phyloP scores from a whole-genome alignment of 1,139 yeast genomes.

The Pneumocystis murina region DNA sequence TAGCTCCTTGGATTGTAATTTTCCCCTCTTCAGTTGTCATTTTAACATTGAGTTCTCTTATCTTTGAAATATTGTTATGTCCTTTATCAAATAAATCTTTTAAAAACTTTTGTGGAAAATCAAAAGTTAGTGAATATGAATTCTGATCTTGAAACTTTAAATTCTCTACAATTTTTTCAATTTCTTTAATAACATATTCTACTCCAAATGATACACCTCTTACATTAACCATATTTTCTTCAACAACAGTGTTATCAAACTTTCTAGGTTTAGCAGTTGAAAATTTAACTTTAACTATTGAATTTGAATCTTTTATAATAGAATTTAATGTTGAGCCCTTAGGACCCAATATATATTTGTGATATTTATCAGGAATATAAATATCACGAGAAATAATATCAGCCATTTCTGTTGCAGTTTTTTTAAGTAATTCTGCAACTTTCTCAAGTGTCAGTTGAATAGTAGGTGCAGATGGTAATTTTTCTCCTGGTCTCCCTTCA shows the following conservation, averaged over 20 bases:
- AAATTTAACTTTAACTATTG: conserved; percentile 18
- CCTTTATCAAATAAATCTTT: conserved; percentile 81
- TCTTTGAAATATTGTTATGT: conserved; percentile 55
- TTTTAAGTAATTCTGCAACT: conserved; percentile 38
- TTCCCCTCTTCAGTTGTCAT: conserved; percentile 56
- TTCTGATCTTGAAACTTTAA: conserved; percentile 50
- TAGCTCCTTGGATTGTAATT: conserved; percentile 57
- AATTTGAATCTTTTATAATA: conserved; percentile 27
- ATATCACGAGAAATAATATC: conserved; percentile 40
- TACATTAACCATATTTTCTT: conserved; percentile 39
- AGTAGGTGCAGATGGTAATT: conserved; percentile 33
- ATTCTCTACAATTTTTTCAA: conserved; percentile 44
- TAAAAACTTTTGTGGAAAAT: conserved; percentile 52
- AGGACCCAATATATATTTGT: conserved; percentile 40
- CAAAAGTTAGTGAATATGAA: conserved; percentile 39
- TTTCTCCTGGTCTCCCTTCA: conserved; percentile 25
- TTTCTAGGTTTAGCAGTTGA: conserved; percentile 12
- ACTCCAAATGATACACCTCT: conserved; percentile 53
- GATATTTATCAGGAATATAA: conserved; percentile 39
- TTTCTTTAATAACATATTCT: conserved; percentile 35
- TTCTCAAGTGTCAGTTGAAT: conserved; percentile 25
- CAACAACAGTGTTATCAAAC: conserved; percentile 23
- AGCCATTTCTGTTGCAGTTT: conserved; percentile 45
- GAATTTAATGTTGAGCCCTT: conserved; percentile 39
- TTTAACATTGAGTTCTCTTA: conserved; percentile 61